These are phyloP conservation scores for Mycena citricolor DNA, from an alignment of 1,284 basidiomycete species.

Conservation along the genomic window DNA sequence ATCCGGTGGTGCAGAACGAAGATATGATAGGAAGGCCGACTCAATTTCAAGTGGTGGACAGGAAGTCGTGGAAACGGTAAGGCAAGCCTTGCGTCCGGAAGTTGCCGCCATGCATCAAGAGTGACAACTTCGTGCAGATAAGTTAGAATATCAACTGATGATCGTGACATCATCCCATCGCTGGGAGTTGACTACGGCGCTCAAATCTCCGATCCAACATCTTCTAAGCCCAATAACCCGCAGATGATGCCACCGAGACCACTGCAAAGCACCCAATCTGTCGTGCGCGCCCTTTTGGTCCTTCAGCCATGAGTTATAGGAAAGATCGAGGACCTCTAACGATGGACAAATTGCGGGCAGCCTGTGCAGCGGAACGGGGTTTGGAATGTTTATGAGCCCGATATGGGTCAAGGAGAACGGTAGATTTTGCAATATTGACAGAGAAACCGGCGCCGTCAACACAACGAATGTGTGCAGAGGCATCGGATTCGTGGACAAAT, in stretches of 20 bases:
- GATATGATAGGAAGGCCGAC: too few species aligned
- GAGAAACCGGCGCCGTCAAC: slow-evolving; percentile 30
- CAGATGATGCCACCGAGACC: slow-evolving; percentile 53
- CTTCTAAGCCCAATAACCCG: slow-evolving; percentile 53
- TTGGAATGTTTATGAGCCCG: slow-evolving; percentile 49
- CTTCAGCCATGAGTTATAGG: slow-evolving; percentile 63
- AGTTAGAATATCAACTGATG: too few species aligned
- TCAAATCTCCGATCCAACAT: slow-evolving; percentile 43
- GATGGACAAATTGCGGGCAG: slow-evolving; percentile 61
- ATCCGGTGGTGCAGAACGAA: too few species aligned
- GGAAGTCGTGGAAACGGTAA: too few species aligned
- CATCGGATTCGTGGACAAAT: slow-evolving; percentile 26
- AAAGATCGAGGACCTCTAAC: slow-evolving; percentile 62
- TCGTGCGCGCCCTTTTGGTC: slow-evolving; percentile 32
- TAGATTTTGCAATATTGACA: slow-evolving; percentile 44
- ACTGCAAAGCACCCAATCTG: slow-evolving; percentile 51
- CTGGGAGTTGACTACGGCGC: slow-evolving; percentile 50
- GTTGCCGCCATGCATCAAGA: too few species aligned
- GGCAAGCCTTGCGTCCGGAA: too few species aligned
- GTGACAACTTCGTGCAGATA: too few species aligned
- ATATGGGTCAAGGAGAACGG: slow-evolving; percentile 60
- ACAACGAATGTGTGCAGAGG: slow-evolving; percentile 43
- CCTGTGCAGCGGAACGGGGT: slow-evolving; percentile 48
- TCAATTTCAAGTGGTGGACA: too few species aligned
- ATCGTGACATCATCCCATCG: slow-evolving; percentile 71